These are phyloP conservation scores for Erodium moschatum DNA, from an alignment of 441 rosid species.

Conservation along the genomic window DNA sequence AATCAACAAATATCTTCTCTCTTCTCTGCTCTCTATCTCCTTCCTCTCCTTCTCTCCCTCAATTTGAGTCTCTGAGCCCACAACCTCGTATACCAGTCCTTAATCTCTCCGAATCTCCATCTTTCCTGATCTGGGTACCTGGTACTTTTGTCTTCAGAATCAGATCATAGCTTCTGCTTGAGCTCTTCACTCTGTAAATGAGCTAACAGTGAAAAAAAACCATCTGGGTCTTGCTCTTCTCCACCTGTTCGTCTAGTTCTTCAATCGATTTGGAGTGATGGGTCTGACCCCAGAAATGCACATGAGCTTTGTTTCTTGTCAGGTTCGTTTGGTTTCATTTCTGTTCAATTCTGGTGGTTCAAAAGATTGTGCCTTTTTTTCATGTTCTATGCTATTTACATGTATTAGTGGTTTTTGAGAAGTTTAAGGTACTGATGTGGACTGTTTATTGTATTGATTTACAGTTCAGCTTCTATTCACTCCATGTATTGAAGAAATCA, in stretches of 20 bases:
- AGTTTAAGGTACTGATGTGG: constrained; percentile 11
- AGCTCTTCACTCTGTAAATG: not conserved
- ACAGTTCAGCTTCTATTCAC: constrained; percentile 16
- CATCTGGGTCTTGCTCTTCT: constrained; percentile 25
- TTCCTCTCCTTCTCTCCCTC: no score
- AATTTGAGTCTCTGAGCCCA: no score
- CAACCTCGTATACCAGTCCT: no score
- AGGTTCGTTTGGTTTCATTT: constrained; percentile 32
- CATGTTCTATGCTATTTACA: not conserved
- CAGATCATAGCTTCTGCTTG: constrained; percentile 18
- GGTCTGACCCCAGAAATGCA: constrained; percentile 27
- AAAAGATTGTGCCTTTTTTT: constrained; percentile 1
- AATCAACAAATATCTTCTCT: constrained; percentile 33
- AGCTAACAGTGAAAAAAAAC: constrained; percentile 11
- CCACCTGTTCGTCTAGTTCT: constrained; percentile 7
- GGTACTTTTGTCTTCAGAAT: constrained; percentile 23
- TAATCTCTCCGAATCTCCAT: constrained; percentile 25
- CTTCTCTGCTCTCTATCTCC: not conserved
- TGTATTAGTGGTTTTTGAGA: not conserved
- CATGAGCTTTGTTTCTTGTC: constrained; percentile 22
- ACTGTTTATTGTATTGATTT: constrained; percentile 13
- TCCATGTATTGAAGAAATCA: constrained; percentile 10
- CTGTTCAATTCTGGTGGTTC: not conserved
- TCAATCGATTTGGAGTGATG: constrained; percentile 31
- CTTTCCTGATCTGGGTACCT: constrained; percentile 39